These are phyloP conservation scores for Cordyceps farinosa DNA, from an alignment of 2,329 filamentous ascomycete species.

Conservation along the genomic window DNA sequence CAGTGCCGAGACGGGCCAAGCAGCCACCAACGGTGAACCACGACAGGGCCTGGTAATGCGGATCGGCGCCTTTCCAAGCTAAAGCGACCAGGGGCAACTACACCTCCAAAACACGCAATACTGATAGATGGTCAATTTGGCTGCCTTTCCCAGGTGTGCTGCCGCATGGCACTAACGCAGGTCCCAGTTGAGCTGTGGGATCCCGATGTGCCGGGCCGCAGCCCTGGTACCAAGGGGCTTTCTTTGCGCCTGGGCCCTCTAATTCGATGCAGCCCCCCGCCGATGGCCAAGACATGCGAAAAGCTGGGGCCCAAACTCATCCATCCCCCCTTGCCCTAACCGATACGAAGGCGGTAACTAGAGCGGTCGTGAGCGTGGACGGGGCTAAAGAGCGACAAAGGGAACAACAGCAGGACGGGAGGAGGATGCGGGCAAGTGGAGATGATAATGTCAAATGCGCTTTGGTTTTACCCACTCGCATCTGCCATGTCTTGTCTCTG, in stretches of 20 bases:
- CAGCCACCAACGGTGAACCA: neutral
- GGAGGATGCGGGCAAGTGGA: slow-evolving; percentile 3
- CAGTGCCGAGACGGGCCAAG: neutral
- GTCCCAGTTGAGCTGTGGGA: slow-evolving; percentile 10
- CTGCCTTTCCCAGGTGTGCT: neutral
- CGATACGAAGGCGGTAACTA: neutral
- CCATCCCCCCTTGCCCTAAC: neutral
- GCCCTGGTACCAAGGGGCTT: neutral
- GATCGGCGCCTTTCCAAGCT: neutral
- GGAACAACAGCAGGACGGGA: neutral
- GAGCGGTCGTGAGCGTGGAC: neutral
- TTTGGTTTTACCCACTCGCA: slow-evolving; percentile 1
- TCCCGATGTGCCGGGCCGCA: slow-evolving; percentile 8
- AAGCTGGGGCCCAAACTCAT: neutral
- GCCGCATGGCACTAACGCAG: slow-evolving; percentile 14
- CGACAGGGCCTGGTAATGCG: neutral
- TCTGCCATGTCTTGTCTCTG: slow-evolving; percentile 17
- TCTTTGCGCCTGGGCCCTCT: slow-evolving; percentile 11
- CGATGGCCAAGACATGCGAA: slow-evolving; percentile 11
- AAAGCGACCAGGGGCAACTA: neutral
- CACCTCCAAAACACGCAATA: neutral
- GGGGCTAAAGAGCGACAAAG: neutral
- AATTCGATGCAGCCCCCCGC: neutral
- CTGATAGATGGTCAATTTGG: neutral
- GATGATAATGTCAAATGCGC: slow-evolving; percentile 1